phyloP scores from a whole-genome alignment of 2,329 filamentous ascomycete genomes.

The Nothophoma quercina region DNA sequence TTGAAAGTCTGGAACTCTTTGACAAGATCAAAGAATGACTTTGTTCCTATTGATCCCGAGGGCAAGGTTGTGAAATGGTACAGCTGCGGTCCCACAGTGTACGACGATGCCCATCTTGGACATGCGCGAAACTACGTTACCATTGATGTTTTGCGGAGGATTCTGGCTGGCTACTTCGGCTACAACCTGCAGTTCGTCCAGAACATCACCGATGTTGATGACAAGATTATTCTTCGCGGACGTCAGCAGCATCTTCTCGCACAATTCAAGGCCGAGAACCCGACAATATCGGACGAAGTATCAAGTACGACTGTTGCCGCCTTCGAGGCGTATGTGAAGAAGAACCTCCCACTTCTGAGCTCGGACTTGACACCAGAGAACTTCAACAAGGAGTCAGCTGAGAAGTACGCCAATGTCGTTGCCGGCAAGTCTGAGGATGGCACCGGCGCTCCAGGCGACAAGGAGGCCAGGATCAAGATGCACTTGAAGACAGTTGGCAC shows the following conservation, averaged over 20 bases:
- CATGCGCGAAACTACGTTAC: slow-evolving; percentile 92
- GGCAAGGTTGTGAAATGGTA: slow-evolving; percentile 81
- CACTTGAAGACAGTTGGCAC: slow-evolving; percentile 71
- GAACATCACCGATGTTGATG: slow-evolving; percentile 77
- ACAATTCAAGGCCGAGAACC: slow-evolving; percentile 68
- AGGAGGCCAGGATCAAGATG: slow-evolving; percentile 90
- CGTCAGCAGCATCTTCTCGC: slow-evolving; percentile 80
- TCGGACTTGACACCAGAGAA: slow-evolving; percentile 54
- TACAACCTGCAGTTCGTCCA: slow-evolving; percentile 87
- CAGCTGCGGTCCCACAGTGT: slow-evolving; percentile 86
- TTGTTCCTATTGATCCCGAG: slow-evolving; percentile 73
- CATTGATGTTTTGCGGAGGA: slow-evolving; percentile 85
- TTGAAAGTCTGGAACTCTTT: slow-evolving; percentile 84
- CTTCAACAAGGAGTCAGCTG: slow-evolving; percentile 58
- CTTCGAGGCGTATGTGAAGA: slow-evolving; percentile 67
- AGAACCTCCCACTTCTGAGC: slow-evolving; percentile 68
- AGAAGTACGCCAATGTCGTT: slow-evolving; percentile 63
- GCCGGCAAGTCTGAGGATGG: slow-evolving; percentile 63
- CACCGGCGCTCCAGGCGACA: slow-evolving; percentile 68
- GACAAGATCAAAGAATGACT: slow-evolving; percentile 75
- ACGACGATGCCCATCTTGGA: slow-evolving; percentile 81
- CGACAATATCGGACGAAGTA: slow-evolving; percentile 55
- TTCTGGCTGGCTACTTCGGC: slow-evolving; percentile 82
- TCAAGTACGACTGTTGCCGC: slow-evolving; percentile 59
- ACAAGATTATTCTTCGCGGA: slow-evolving; percentile 69